Evolutionary conservation across 2,329 filamentous ascomycete species (phyloP).

Genomic region (Tolypocladium paradoxum): DNA sequence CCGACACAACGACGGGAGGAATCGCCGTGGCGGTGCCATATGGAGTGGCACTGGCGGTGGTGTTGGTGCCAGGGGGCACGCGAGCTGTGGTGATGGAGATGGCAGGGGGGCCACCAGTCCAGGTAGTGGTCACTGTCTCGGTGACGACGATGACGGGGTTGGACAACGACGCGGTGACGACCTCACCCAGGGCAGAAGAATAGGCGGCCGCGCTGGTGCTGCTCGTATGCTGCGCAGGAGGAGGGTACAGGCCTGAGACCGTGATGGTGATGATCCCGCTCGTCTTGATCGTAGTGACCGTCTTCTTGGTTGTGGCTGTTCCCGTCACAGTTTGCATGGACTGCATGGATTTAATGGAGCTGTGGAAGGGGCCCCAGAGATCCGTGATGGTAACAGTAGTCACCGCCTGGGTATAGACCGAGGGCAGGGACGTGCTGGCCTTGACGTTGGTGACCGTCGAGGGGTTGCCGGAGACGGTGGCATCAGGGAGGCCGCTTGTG

Average conservation of each 20-base stretch:
- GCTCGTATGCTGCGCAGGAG: neutral
- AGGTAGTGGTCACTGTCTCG: slow-evolving; percentile 20
- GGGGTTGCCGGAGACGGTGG: slow-evolving; percentile 19
- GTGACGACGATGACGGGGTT: slow-evolving; percentile 9
- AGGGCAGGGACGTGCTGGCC: slow-evolving; percentile 12
- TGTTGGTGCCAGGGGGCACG: slow-evolving; percentile 17
- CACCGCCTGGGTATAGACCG: slow-evolving; percentile 1
- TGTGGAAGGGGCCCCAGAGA: slow-evolving; percentile 12
- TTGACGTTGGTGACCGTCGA: slow-evolving; percentile 19
- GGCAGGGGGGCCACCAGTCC: slow-evolving; percentile 15
- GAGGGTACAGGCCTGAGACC: slow-evolving; percentile 7
- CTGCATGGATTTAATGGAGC: neutral
- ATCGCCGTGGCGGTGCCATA: slow-evolving; percentile 13
- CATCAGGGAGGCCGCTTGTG: slow-evolving; percentile 20
- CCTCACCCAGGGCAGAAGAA: slow-evolving; percentile 13
- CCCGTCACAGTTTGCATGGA: neutral
- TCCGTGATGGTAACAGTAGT: slow-evolving; percentile 20
- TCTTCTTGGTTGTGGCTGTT: slow-evolving; percentile 6
- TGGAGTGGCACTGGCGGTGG: slow-evolving; percentile 11
- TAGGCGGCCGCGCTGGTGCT: neutral
- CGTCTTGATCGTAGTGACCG: slow-evolving; percentile 16
- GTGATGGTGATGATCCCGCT: slow-evolving; percentile 17
- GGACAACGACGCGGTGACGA: slow-evolving; percentile 6
- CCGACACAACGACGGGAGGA: slow-evolving; percentile 20
- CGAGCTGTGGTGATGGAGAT: slow-evolving; percentile 22